Base-by-base conservation (phyloP, 2,329 filamentous ascomycete genomes). In the Aspergillus tubingensis region DNA sequence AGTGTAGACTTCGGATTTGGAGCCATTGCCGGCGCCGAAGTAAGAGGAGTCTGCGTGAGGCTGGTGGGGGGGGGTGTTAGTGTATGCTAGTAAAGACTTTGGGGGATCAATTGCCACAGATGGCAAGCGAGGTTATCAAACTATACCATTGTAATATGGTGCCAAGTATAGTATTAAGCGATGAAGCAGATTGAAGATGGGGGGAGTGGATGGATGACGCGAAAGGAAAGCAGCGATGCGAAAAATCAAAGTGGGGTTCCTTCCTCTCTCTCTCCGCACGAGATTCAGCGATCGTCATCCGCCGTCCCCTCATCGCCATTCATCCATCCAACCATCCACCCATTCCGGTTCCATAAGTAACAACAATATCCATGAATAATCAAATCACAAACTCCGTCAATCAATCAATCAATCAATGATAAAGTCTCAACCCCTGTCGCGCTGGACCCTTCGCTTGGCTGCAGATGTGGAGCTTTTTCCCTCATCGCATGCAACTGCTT, bases 41-140 rank as follows among this genome's bases (percentile, higher is more conserved):
- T 75, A 74, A n/a, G 80, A 78, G 21, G 78, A 72, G 66, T 81
- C 79, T 60, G 80, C 80, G 74, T 82, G 80, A 59, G 77, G 78
- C 80, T 81, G 58, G 47, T 8, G 11, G 8, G 17, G 19, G 11
- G 8, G 17, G 19, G 47, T 49, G 41, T 47, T 56, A 19, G 17
- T 19, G 17, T 19, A 19, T 19, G 17, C 17, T 19, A 19, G 17
- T 19, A 19, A 19, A 2, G 17, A 19, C 1, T 19, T 19, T 19
- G 17, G 17, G 17, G 4, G 44, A 8, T 27, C 15, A 13, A 32
- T 17, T 17, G 25, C 8, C n/a, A 10, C 36, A 3, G 49, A 13
- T n/a, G 48, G 8, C 10, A 36, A 39, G 17, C n/a, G 48, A 8
- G 13, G 6, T 11, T 5, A 41, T 3, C 13, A 23, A 5, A 19